Conservation (phyloP, 257 asterid species). For the Solanum clarkiae region DNA sequence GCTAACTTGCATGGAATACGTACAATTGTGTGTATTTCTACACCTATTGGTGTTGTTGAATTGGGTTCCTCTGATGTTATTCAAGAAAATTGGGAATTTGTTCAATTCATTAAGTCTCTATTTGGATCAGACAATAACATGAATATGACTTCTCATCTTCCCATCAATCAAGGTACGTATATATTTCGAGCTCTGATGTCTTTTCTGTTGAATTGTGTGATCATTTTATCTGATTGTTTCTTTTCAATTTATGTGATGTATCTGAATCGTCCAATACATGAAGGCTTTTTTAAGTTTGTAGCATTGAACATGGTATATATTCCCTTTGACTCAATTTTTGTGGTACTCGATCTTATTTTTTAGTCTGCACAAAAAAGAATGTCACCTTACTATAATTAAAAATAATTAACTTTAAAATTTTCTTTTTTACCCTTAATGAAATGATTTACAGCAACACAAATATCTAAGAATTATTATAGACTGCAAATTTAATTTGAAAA, state of each 20-base stretch:
- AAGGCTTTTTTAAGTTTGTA: not conserved
- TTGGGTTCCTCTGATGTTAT: slow-evolving; percentile 26
- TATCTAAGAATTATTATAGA: too few relatives aligned
- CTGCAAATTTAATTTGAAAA: too few relatives aligned
- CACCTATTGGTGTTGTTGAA: slow-evolving; percentile 22
- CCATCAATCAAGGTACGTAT: not conserved
- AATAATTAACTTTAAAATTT: too few relatives aligned
- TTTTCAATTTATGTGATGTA: not conserved
- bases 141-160: not conserved
- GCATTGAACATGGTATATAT: not conserved
- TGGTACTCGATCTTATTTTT: too few relatives aligned
- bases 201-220: not conserved
- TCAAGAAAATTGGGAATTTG: slow-evolving; percentile 8
- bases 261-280: not conserved
- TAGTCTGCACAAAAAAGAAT: too few relatives aligned
- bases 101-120: slow-evolving; percentile 1
- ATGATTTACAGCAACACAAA: too few relatives aligned
- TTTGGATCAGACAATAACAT: not conserved
- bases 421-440: too few relatives aligned
- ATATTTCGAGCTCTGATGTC: not conserved
- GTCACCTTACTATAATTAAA: too few relatives aligned
- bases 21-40: slow-evolving; percentile 20
- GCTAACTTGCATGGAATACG: slow-evolving; percentile 22
- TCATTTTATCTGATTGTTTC: rapidly evolving
- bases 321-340: too few relatives aligned